Conservation (phyloP, 495 filamentous ascomycete species). For the Talaromyces thailandensis region DNA sequence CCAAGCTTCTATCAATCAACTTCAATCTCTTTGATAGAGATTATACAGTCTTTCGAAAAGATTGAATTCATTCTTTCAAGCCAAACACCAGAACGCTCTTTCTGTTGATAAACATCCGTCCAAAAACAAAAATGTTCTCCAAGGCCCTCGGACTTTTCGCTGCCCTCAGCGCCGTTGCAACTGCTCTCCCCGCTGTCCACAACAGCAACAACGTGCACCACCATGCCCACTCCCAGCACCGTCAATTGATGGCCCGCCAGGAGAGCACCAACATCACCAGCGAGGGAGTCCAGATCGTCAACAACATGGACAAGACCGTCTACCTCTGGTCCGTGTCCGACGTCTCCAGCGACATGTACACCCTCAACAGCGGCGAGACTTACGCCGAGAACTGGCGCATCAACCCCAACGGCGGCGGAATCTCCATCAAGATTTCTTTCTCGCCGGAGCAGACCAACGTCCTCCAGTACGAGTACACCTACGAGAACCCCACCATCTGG, state of each 20-base stretch:
- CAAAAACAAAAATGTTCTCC: conserved; percentile 29
- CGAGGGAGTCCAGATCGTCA: conserved; percentile 23
- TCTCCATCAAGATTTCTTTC: conserved; percentile 40
- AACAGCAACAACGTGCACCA: conserved; percentile 9
- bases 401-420: conserved; percentile 35
- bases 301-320: conserved; percentile 28
- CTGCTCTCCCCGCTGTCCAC: conserved; percentile 26
- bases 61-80: conserved; percentile 11
- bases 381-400: conserved; percentile 25
- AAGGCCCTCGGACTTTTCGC: conserved; percentile 32
- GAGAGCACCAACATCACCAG: conserved; percentile 27
- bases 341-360: conserved; percentile 28
- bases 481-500: conserved; percentile 26
- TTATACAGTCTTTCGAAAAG: conserved; percentile 9
- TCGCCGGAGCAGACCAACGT: conserved; percentile 21
- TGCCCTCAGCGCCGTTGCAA: conserved; percentile 26
- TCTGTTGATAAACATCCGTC: conserved; percentile 7
- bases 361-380: conserved; percentile 26
- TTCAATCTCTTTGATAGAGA: conserved; percentile 7
- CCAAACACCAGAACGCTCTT: conserved; percentile 8
- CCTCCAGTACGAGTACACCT: conserved; percentile 43
- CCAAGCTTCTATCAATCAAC: background rate
- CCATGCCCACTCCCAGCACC: conserved; percentile 10
- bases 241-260: conserved; percentile 16
- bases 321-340: conserved; percentile 36